Conservation (phyloP, 179 eudicot species). For the Pouteria campechiana region DNA sequence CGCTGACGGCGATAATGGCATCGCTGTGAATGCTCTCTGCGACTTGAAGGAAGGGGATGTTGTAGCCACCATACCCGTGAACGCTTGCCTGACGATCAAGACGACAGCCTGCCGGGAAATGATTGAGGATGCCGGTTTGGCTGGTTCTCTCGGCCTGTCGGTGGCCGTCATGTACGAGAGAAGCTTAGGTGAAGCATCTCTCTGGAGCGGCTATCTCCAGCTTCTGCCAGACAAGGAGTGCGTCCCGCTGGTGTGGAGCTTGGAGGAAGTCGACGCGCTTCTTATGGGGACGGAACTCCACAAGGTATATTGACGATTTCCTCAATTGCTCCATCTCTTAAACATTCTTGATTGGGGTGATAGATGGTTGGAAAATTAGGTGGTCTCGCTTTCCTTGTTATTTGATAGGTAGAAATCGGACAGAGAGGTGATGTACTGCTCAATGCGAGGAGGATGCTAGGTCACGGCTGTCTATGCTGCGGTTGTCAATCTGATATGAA, state of each 20-base stretch:
- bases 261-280: constrained; percentile 47
- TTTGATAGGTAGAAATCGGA: too few species aligned
- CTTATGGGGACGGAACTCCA: constrained; percentile 82
- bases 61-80: constrained; percentile 70
- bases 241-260: constrained; percentile 69
- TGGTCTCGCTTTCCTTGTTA: too few species aligned
- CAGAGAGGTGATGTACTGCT: too few species aligned
- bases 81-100: constrained; percentile 54
- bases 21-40: constrained; percentile 36
- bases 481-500: too few species aligned
- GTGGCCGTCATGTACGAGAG: constrained; percentile 83
- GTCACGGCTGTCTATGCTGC: too few species aligned
- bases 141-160: constrained; percentile 45
- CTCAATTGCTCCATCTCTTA: neutral
- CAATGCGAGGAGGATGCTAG: too few species aligned
- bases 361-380: too few species aligned
- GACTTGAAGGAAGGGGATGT: constrained; percentile 53
- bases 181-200: constrained; percentile 51
- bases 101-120: constrained; percentile 43
- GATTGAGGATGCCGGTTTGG: constrained; percentile 46
- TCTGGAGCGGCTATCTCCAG: constrained; percentile 69
- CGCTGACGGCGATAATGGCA: constrained; percentile 16
- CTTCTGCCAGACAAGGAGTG: constrained; percentile 42
- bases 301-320: constrained; percentile 25
- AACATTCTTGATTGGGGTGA: too few species aligned